A percentile compares a stretch with the other conserved stretches of the same genome.
Evolutionary conservation across 2,329 filamentous ascomycete species (phyloP).

Genomic region (Stenocarpella maydis): DNA sequence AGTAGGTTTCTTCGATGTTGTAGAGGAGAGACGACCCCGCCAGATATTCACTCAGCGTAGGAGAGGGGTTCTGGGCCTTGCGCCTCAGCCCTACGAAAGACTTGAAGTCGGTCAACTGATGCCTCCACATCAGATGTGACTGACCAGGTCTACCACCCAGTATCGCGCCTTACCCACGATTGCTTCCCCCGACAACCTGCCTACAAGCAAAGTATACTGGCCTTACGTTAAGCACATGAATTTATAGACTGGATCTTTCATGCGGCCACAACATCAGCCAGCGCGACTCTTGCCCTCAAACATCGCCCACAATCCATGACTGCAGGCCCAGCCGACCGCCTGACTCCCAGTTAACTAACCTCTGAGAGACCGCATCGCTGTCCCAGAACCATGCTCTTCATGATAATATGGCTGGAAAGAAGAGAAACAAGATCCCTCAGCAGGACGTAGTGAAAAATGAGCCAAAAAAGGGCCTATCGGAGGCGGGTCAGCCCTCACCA

Average conservation of each 20-base stretch:
- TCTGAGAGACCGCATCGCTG: background rate
- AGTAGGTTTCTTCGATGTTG: background rate
- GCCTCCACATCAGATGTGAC: background rate
- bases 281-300: background rate
- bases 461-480: conserved; percentile 59
- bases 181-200: background rate
- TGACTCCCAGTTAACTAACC: background rate
- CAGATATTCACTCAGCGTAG: no score
- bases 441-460: conserved; percentile 50
- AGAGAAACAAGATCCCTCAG: conserved; percentile 58
- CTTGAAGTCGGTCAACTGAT: conserved; percentile 6
- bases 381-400: conserved; percentile 38
- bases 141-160: background rate
- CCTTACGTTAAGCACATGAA: background rate
- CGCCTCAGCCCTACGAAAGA: conserved; percentile 30
- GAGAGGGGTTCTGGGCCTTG: conserved; percentile 10
- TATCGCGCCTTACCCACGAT: background rate
- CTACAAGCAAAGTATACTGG: background rate
- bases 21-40: background rate
- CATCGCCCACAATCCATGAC: background rate
- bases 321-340: background rate
- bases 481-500: conserved; percentile 58
- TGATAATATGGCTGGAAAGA: conserved; percentile 61
- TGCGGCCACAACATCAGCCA: background rate
- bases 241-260: background rate